A percentile compares a stretch with the other conserved stretches of the same genome.
Evolutionary conservation across 2,329 filamentous ascomycete species (phyloP).

Genomic region (Tolypocladium guangdongense): DNA sequence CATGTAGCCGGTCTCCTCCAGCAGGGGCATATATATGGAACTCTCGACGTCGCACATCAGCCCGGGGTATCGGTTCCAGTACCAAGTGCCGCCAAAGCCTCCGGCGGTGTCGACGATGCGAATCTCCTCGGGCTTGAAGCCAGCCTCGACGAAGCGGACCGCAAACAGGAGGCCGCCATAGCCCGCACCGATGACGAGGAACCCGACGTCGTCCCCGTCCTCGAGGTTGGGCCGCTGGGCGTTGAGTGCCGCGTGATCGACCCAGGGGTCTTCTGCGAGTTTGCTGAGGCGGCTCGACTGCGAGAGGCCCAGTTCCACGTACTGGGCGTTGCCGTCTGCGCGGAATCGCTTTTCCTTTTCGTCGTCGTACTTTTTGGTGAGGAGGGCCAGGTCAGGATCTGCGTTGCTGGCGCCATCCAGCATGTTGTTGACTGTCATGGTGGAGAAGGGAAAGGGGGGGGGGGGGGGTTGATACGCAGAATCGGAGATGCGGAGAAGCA

Average conservation of each 20-base stretch:
- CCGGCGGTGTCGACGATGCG: conserved; percentile 29
- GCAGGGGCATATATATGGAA: conserved; percentile 47
- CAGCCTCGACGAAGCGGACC: conserved; percentile 12
- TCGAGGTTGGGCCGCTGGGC: conserved; percentile 9
- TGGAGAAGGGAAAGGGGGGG: neutral
- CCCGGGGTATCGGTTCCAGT: conserved; percentile 40
- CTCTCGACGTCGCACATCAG: conserved; percentile 47
- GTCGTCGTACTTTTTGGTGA: conserved; percentile 18
- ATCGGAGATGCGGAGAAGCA: no score
- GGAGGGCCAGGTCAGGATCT: neutral
- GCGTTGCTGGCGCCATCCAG: neutral
- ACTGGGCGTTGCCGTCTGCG: conserved; percentile 20
- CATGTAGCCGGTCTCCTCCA: conserved; percentile 50
- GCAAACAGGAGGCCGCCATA: conserved; percentile 22
- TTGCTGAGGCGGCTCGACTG: conserved; percentile 7
- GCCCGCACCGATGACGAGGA: conserved; percentile 23
- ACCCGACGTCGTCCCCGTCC: conserved; percentile 11
- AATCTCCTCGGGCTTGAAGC: conserved; percentile 21
- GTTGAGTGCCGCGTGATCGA: conserved; percentile 20
- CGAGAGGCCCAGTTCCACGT: conserved; percentile 18
- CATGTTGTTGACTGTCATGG: neutral
- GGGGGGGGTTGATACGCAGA: neutral
- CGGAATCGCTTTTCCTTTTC: conserved; percentile 23
- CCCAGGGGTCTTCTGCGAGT: conserved; percentile 23
- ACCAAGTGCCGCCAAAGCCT: conserved; percentile 40